Conservation (phyloP, 371 early-diverging fungal species). For the Conidiobolus incongruus region DNA sequence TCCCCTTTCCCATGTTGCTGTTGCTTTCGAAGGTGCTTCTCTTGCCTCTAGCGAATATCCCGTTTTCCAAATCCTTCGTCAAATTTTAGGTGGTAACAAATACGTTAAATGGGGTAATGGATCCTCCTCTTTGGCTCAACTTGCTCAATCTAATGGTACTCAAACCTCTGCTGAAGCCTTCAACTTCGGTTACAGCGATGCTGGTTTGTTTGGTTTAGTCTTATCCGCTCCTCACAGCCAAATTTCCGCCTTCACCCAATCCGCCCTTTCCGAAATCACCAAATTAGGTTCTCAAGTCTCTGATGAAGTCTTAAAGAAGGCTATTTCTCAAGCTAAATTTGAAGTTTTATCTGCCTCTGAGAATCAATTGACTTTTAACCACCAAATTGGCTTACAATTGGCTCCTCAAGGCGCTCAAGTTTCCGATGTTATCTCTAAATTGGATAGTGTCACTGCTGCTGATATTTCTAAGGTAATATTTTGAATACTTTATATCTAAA, state of each 20-base stretch:
- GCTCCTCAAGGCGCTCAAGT: too few species aligned
- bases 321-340: slow-evolving; percentile 65
- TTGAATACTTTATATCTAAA: neutral
- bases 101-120: too few species aligned
- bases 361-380: slow-evolving; percentile 22
- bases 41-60: too few species aligned
- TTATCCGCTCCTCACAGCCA: slow-evolving; percentile 41
- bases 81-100: too few species aligned
- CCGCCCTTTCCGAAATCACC: too few species aligned
- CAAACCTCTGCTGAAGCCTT: slow-evolving; percentile 47
- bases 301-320: slow-evolving; percentile 46
- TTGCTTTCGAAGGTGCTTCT: too few species aligned
- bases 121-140: too few species aligned
- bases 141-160: slow-evolving; percentile 26
- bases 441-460: slow-evolving; percentile 34
- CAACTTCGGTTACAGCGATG: slow-evolving; percentile 74
- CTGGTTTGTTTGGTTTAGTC: slow-evolving; percentile 76
- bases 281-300: slow-evolving; percentile 27
- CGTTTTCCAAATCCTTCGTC: too few species aligned
- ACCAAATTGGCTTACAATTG: slow-evolving; percentile 15
- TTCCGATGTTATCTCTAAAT: too few species aligned
- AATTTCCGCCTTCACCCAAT: too few species aligned
- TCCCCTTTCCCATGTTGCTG: too few species aligned
- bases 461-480: slow-evolving; percentile 28
- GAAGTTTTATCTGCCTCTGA: slow-evolving; percentile 37